These are phyloP conservation scores for Cantharellus anzutake DNA, from an alignment of 768 basidiomycete genomes.

Conservation along the genomic window DNA sequence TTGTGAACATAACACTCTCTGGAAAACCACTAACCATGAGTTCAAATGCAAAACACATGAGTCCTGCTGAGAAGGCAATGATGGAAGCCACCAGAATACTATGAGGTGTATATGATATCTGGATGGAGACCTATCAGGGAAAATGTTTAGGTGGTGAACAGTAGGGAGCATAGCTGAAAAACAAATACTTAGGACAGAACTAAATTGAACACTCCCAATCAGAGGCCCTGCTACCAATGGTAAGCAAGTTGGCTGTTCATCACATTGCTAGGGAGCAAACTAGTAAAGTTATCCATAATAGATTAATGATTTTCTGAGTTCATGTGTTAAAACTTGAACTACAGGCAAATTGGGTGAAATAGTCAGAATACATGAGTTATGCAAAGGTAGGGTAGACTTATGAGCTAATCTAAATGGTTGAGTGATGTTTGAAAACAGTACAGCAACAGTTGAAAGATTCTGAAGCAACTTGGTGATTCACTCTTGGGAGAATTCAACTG, in stretches of 20 bases:
- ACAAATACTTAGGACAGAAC: no score
- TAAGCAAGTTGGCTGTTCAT: constrained; percentile 9
- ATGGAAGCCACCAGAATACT: constrained; percentile 6
- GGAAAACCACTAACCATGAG: constrained; percentile 6
- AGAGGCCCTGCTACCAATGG: constrained; percentile 1
- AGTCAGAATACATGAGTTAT: not conserved
- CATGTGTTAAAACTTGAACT: no score
- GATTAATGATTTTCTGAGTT: not conserved
- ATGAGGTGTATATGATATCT: constrained; percentile 6
- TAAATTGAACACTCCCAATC: no score
- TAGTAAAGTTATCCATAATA: constrained; percentile 6
- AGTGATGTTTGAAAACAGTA: constrained; percentile 7
- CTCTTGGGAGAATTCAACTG: not conserved
- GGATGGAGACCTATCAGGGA: constrained; percentile 8
- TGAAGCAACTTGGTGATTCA: not conserved
- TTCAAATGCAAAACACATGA: constrained; percentile 5
- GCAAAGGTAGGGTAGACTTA: not conserved
- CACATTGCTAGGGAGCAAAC: constrained; percentile 4
- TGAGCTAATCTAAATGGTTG: constrained; percentile 1
- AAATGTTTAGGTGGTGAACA: constrained; percentile 4
- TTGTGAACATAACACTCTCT: constrained; percentile 3
- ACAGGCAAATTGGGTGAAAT: no score
- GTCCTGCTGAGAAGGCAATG: constrained; percentile 6
- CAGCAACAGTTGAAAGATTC: constrained; percentile 2
- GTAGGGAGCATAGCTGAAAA: constrained; percentile 2